Percentiles rank a stretch among this genome's conserved stretches.
phyloP scores from a whole-genome alignment of 129 eudicot species.

The Chrysanthemum lavandulifolium region DNA sequence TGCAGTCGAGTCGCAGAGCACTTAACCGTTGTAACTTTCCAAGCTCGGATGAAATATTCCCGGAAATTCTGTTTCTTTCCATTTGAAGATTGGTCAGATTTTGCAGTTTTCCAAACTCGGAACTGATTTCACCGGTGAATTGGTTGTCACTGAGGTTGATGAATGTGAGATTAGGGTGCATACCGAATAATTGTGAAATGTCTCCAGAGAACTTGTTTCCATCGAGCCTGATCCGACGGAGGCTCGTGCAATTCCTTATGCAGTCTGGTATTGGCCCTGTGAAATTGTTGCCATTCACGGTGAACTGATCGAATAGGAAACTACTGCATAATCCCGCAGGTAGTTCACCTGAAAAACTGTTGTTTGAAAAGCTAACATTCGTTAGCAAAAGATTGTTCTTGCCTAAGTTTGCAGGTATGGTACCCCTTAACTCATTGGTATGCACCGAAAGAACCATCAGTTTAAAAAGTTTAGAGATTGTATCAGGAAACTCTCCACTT shows the following conservation, averaged over 20 bases:
- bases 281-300: conserved; percentile 50
- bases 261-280: conserved; percentile 64
- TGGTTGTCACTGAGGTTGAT: conserved; percentile 39
- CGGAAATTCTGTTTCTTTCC: too few relatives aligned
- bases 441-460: conserved; percentile 39
- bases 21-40: too few relatives aligned
- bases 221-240: conserved; percentile 54
- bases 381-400: conserved; percentile 38
- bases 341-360: conserved; percentile 60
- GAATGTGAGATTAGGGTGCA: conserved; percentile 44
- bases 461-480: conserved; percentile 40
- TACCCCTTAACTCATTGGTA: conserved; percentile 42
- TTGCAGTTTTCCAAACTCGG: too few relatives aligned
- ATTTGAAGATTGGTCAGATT: too few relatives aligned
- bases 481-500: conserved; percentile 58
- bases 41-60: too few relatives aligned
- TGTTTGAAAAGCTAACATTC: conserved; percentile 64
- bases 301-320: conserved; percentile 40
- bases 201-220: conserved; percentile 63
- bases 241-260: conserved; percentile 48
- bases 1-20: too few relatives aligned
- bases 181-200: conserved; percentile 61
- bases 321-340: conserved; percentile 49
- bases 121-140: too few relatives aligned
- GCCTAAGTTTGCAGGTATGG: conserved; percentile 49